A percentile compares a stretch with the other conserved stretches of the same genome.
These are phyloP conservation scores for Globisporangium nagaii DNA, from an alignment of 352 stramenopile species.

Conservation along the genomic window DNA sequence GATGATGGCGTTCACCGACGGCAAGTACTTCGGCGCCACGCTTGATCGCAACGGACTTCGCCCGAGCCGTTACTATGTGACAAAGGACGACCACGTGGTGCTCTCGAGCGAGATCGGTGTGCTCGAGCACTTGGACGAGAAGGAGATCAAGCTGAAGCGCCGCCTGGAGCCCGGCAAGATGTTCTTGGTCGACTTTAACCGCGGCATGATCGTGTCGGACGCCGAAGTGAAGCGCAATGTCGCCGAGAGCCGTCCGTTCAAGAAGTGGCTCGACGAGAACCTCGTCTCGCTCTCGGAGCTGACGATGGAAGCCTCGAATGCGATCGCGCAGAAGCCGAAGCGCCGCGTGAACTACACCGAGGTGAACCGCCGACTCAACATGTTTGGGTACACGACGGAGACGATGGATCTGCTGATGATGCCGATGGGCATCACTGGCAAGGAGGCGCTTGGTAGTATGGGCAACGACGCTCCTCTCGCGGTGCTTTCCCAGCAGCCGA, in stretches of 20 bases:
- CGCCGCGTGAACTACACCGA: constrained; percentile 43
- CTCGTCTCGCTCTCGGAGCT: constrained; percentile 87
- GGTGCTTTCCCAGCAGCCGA: constrained; percentile 90
- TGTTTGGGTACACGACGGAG: constrained; percentile 95
- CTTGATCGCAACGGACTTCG: constrained; percentile 95
- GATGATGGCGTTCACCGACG: constrained; percentile 97
- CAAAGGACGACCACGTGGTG: constrained; percentile 94
- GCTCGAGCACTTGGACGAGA: constrained; percentile 86
- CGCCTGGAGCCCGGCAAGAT: constrained; percentile 96
- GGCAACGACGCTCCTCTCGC: constrained; percentile 94
- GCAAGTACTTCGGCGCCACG: constrained; percentile 94
- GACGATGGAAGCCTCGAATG: constrained; percentile 30
- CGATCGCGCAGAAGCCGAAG: constrained; percentile 11
- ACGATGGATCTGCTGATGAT: constrained; percentile 94
- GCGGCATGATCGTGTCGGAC: constrained; percentile 92
- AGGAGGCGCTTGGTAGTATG: constrained; percentile 94
- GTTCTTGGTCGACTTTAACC: constrained; percentile 96
- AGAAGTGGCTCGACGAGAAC: constrained; percentile 90
- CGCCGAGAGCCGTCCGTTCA: constrained; percentile 83
- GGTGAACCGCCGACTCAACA: constrained; percentile 90
- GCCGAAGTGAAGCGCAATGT: constrained; percentile 95
- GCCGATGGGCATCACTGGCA: constrained; percentile 92
- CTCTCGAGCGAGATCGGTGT: constrained; percentile 95
- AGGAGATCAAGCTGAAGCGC: constrained; percentile 92
- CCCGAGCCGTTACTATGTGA: constrained; percentile 95